Base-by-base conservation (phyloP, 1,139 yeast genomes). In the Geotrichum europaeum region DNA sequence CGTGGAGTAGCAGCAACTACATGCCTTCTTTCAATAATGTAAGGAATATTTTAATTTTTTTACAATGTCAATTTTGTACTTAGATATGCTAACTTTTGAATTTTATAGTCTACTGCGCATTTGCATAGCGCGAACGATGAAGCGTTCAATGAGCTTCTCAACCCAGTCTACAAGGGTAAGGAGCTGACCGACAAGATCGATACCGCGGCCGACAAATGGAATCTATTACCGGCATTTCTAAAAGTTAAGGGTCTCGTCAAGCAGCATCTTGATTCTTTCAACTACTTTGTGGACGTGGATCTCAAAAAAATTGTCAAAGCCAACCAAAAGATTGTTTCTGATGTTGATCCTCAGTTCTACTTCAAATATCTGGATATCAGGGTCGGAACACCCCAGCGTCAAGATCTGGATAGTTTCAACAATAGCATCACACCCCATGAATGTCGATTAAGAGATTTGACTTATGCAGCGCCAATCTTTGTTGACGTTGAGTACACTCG, bases 401-500 rank as follows among this genome's bases (percentile, higher is more conserved):
- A 80, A 64, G 92, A 87, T 67, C 84, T 83, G 61, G 64, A 60
- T 32, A 54, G 59, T 53, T 53, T 58, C 40, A 77, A 69, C 49
- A 72, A 75, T 58, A 66, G 70, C 34, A 75, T 90, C 58, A 90
- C 96, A 0, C 99, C 99, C 1, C 99, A 94, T 70, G 98, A 94
- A 74, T 94, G 99, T 75, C 82, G 99, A 66, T 79, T 94, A 65
- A 84, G 99, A 74, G 99, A 94, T 69, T 80, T 94, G 78, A 90
- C 98, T 0, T 94, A 94, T 69, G 88, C 96, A 51, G 98, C 99
- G 0, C 98, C 98, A 1, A 90, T 94, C 51, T 89, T 87, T 68
- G 99, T 95, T 58, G 99, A 94, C 75, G 96, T 94, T 36, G 99
- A 95, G 72, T 94, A 94, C 71, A 94, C 98, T 0, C 81, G 97